Conservation (phyloP, 148 eudicot genomes). For the Chenopodium formosanum region DNA sequence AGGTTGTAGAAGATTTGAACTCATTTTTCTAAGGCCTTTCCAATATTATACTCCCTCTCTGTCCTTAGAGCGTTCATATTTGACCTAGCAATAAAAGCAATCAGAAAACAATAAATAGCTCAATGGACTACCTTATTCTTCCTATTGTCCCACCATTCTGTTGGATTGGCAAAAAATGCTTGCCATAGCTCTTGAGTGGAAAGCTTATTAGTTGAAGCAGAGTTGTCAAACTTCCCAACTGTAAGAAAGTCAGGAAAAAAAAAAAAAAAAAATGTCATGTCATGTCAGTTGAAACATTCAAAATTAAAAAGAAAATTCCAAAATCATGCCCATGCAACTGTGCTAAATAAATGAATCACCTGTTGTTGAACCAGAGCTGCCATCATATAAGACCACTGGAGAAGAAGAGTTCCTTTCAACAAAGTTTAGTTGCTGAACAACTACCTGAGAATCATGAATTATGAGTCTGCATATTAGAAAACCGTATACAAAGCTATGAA, state of each 20-base stretch:
- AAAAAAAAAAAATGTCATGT: not conserved
- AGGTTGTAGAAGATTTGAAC: too few relatives aligned
- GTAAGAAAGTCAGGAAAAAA: conserved; percentile 18
- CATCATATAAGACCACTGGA: conserved; percentile 51
- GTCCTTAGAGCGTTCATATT: not conserved
- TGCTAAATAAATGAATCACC: conserved; percentile 32
- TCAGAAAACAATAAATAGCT: not conserved
- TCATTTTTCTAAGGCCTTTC: too few relatives aligned
- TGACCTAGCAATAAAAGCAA: not conserved
- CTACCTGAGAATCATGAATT: conserved; percentile 49
- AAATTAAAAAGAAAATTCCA: not conserved
- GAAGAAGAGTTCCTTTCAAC: conserved; percentile 57
- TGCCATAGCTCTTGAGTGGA: conserved; percentile 87
- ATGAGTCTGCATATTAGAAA: conserved; percentile 2
- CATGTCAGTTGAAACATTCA: conserved; percentile 3
- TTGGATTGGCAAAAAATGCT: conserved; percentile 90
- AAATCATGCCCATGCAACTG: not conserved
- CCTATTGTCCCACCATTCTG: conserved; percentile 98
- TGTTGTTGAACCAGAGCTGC: conserved; percentile 49
- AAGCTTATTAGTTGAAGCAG: conserved; percentile 42
- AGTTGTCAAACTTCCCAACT: conserved; percentile 44
- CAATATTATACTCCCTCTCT: too few relatives aligned
- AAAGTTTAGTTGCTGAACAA: conserved; percentile 81
- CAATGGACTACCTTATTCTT: conserved; percentile 65
- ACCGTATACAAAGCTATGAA: not conserved